Base-by-base conservation (phyloP, 2,329 filamentous ascomycete genomes). In the Penicillium janthinellum region DNA sequence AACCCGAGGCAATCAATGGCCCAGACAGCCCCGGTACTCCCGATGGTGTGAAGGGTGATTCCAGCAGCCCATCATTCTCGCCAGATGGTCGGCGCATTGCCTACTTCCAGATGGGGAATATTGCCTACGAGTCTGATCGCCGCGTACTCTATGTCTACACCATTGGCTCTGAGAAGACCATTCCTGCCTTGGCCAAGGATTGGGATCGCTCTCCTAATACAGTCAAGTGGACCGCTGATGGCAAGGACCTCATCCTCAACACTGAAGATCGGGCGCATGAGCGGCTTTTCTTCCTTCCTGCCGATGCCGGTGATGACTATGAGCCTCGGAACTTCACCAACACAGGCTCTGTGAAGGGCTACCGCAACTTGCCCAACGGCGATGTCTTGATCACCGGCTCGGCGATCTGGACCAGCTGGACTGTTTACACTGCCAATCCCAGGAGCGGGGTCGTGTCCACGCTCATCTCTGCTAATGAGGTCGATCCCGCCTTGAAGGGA, bases 81-180 rank as follows among this genome's bases (percentile, higher is more conserved):
- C 86, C 86, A 4, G 83, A 89, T 68, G 90, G 91, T 10, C 84
- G 82, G 38, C 84, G 84, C 60, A 80, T 94, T 28, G 91, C 86
- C 1, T 96, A 96, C 73, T 82, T 91, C 34, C 86, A 90, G 62
- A 96, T 96, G 92, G 84, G 85, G 63, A 84, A 84, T 57, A 82
- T 86, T 54, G 86, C 89, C 60, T 96, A 96, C 72, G 92, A 97
- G 75, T 86, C 89, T 15, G 92, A 96, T 78, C 90, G 90, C 73
- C 77, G 77, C 47, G 75, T 76, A 3, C 69, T 82, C 48, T 83
- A 82, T 60, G 70, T 80, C 44, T 73, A 78, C 47, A 70, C 71
- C 14, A 59, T 77, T 52, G 69, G 70, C 58, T 70, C 70, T 2
- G 64, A 74, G 53, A 62, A 71, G 57, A 75, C 72, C 52, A 69